These are phyloP conservation scores for Agaricus blazei DNA, from an alignment of 768 basidiomycete genomes.

Conservation along the genomic window DNA sequence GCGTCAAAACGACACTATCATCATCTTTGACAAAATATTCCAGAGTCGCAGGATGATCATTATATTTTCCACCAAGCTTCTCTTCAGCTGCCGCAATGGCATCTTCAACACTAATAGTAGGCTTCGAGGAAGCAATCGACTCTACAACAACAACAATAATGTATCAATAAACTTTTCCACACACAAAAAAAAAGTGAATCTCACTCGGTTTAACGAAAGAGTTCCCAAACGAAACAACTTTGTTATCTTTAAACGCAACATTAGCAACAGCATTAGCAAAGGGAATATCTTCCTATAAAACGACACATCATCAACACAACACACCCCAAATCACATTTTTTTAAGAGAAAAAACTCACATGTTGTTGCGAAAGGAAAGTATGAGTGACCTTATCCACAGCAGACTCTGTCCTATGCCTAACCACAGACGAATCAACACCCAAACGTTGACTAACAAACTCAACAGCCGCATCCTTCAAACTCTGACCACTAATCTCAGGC, in stretches of 20 bases:
- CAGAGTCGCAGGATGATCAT: conserved; percentile 29
- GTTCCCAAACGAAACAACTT: conserved; percentile 25
- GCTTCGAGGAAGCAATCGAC: conserved; percentile 31
- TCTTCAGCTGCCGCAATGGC: conserved; percentile 32
- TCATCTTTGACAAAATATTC: conserved; percentile 39
- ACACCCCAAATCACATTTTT: too few species aligned
- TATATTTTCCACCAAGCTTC: conserved; percentile 32
- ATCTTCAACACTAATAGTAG: conserved; percentile 28
- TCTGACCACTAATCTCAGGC: conserved; percentile 15
- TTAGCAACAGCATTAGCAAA: conserved; percentile 36
- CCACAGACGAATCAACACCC: conserved; percentile 17
- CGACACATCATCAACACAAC: too few species aligned
- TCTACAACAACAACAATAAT: conserved; percentile 23
- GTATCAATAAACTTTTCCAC: conserved; percentile 26
- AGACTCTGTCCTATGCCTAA: conserved; percentile 19
- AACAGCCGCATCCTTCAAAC: conserved; percentile 23
- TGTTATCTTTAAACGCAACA: conserved; percentile 27
- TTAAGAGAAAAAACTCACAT: conserved; percentile 16
- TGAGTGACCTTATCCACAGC: conserved; percentile 13
- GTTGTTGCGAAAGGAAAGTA: conserved; percentile 28
- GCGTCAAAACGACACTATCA: conserved; percentile 32
- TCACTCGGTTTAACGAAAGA: conserved; percentile 23
- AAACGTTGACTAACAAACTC: conserved; percentile 20
- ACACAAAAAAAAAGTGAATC: conserved; percentile 13
- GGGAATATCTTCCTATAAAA: conserved; percentile 28